Evolutionary conservation across 805 yeast genomes (phyloP).

Genomic region (Middelhovenomyces tepae): DNA sequence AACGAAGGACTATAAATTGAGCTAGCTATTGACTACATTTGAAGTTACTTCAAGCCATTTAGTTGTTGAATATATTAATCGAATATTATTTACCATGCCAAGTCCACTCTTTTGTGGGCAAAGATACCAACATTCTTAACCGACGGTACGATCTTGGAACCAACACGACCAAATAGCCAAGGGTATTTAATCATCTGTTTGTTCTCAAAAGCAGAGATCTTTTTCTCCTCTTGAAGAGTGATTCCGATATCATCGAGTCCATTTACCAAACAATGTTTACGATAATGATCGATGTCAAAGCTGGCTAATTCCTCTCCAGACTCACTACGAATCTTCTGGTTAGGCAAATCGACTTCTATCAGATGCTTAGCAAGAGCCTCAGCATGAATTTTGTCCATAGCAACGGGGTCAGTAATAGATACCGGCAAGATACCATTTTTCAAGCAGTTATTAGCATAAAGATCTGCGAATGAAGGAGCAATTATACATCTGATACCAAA

Average conservation of each 20-base stretch:
- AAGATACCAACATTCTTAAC: too few species aligned
- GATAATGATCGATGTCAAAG: slow-evolving; percentile 77
- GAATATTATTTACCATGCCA: too few species aligned
- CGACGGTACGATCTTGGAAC: too few species aligned
- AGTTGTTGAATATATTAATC: too few species aligned
- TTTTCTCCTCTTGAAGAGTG: slow-evolving; percentile 77
- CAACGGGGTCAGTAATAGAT: slow-evolving; percentile 68
- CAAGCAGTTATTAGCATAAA: slow-evolving; percentile 89
- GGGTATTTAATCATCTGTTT: slow-evolving; percentile 67
- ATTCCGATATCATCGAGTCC: slow-evolving; percentile 94
- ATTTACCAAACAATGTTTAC: slow-evolving; percentile 84
- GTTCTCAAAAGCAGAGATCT: slow-evolving; percentile 60
- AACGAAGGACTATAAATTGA: too few species aligned
- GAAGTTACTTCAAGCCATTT: too few species aligned
- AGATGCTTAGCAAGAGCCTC: slow-evolving; percentile 59
- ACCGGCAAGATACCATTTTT: slow-evolving; percentile 90
- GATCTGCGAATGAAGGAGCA: slow-evolving; percentile 96
- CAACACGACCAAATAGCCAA: too few species aligned
- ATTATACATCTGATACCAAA: slow-evolving; percentile 89
- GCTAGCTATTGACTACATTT: too few species aligned
- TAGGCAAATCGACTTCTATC: slow-evolving; percentile 71
- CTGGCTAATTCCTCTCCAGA: slow-evolving; percentile 65
- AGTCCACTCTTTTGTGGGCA: too few species aligned
- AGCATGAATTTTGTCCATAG: slow-evolving; percentile 60
- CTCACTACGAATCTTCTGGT: slow-evolving; percentile 62